Evolutionary conservation across 2,329 filamentous ascomycete species (phyloP), one percentile per base, ranked within the genome.

Genomic region (Xylaria sp.): DNA sequence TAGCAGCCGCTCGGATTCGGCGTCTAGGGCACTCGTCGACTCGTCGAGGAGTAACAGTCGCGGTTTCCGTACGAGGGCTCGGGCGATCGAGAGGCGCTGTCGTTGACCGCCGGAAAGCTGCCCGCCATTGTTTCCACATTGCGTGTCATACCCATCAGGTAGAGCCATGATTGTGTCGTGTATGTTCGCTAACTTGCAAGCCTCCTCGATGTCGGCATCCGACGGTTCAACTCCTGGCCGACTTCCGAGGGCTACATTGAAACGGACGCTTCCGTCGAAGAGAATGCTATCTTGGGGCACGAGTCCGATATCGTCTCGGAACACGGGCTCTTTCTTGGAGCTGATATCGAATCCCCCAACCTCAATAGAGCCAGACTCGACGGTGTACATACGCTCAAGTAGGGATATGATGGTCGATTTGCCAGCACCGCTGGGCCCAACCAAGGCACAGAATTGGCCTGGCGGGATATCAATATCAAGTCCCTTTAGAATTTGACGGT

Each of bases 21-120:
- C 87, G 74, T 97, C 93, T 2, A 97, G 83, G 3, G 91, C 91
- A 50, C 89, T 92, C 0, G 93, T 97, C 34, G 92, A 92, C 82
- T 97, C 93, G 74, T 97, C 93, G 0, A 97, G 84, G 47, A 97
- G 86, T 19, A 97, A 79, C 1, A 97, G 84, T 55, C 90, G 85
- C 0, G 93, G 93, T 69, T 88, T 85, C 0, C 93, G 86, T 2
- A 94, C 85, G 2, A 95, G 82, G 0, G 93, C 92, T 27, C 93
- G 85, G 0, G 93, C 93, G 75, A 97, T 94, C 0, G 90, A 89
- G 14, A 97, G 80, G 0, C 93, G 86, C 78, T 97, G 93, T 17
- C 90, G 88, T 77, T 97, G 93, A 0, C 93, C 93, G 1, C 93
- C 93, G 0, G 91, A 94, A 2, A 97, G 80, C 24, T 90, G 85